These are phyloP conservation scores for Bretschneidera sinensis DNA, from an alignment of 345 rosid species.

Conservation along the genomic window DNA sequence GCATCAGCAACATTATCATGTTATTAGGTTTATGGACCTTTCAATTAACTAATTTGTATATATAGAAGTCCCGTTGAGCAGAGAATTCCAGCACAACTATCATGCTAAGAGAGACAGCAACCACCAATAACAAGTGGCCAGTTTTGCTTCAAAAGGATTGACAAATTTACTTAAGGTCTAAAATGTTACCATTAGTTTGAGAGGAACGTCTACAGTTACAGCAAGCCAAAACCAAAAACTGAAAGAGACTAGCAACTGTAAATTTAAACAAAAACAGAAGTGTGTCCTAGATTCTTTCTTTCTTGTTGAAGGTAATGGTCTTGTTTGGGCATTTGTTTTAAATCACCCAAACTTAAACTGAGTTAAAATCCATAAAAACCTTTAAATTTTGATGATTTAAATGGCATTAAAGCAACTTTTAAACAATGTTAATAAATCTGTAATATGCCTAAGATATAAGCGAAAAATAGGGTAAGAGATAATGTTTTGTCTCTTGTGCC, in stretches of 20 bases:
- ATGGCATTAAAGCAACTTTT: no score
- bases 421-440: no score
- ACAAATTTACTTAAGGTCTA: slow-evolving; percentile 21
- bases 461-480: background rate
- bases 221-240: slow-evolving; percentile 13
- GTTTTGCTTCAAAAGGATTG: slow-evolving; percentile 42
- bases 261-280: slow-evolving; percentile 8
- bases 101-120: slow-evolving; percentile 44
- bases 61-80: slow-evolving; percentile 24
- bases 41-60: slow-evolving; percentile 19
- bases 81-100: slow-evolving; percentile 33
- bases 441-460: background rate
- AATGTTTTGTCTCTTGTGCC: slow-evolving; percentile 18
- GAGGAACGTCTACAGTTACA: slow-evolving; percentile 10
- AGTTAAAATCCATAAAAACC: no score
- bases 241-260: slow-evolving; percentile 23
- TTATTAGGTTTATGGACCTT: slow-evolving; percentile 50
- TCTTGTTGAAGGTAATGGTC: slow-evolving; percentile 10
- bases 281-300: background rate
- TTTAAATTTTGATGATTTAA: no score
- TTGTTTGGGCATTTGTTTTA: no score
- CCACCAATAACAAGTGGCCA: slow-evolving; percentile 64
- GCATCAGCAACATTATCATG: slow-evolving; percentile 31
- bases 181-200: slow-evolving; percentile 13
- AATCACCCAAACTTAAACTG: no score